A percentile compares a stretch with the other conserved stretches of the same genome.
phyloP scores from a whole-genome alignment of 2,329 filamentous ascomycete species.

The Fusarium papillatum region DNA sequence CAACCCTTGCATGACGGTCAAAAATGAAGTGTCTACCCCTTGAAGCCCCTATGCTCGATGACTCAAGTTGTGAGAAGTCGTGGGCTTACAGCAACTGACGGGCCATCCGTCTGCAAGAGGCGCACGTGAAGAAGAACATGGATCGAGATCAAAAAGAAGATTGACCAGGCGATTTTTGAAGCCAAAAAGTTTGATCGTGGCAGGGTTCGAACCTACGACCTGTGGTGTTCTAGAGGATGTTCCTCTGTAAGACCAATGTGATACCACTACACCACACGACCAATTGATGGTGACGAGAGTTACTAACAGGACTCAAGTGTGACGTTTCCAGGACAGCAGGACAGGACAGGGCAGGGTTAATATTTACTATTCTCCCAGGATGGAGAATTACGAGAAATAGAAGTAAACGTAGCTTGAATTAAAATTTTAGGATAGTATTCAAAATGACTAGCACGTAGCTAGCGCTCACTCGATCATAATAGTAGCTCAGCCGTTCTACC shows the following conservation, averaged over 20 bases:
- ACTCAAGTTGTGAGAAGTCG: background rate
- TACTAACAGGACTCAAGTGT: background rate
- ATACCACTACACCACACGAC: conserved; percentile 35
- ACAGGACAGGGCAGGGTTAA: too few relatives aligned
- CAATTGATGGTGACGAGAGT: background rate
- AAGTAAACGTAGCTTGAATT: background rate
- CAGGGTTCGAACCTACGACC: conserved; percentile 44
- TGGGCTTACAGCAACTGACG: background rate
- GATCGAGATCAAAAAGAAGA: background rate
- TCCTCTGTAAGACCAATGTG: conserved; percentile 30
- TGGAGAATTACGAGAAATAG: background rate
- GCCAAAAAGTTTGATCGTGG: conserved; percentile 17
- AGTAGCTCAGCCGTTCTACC: background rate
- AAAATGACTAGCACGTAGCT: too few relatives aligned
- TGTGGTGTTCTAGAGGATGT: conserved; percentile 15
- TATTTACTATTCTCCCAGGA: background rate
- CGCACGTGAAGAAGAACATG: background rate
- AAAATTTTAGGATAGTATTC: too few relatives aligned
- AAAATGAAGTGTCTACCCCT: background rate
- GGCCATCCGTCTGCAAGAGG: background rate
- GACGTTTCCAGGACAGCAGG: background rate
- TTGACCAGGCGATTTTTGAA: background rate
- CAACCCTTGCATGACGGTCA: background rate
- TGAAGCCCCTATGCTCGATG: background rate
- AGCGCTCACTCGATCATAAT: background rate